Base-by-base conservation (phyloP, 2,329 filamentous ascomycete genomes). In the Aspergillus phoenicis region DNA sequence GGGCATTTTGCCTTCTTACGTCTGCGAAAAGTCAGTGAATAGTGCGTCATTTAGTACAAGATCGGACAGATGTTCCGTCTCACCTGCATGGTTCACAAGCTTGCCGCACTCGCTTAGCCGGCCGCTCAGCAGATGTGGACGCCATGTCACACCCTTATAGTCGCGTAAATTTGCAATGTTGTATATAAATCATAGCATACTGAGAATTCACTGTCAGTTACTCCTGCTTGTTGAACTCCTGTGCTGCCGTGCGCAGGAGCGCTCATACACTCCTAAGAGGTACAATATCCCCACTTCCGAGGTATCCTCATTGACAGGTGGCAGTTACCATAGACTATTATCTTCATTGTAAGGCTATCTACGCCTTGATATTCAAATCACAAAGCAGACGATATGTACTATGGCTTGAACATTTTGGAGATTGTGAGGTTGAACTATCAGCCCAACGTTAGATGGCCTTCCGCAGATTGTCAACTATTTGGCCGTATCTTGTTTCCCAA, bases 1-100 rank as follows among this genome's bases (percentile, higher is more conserved):
- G 81, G 80, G 62, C 82, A 84, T 70, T 78, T 78, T 30, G 80
- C 78, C 67, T 84, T 84, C 68, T 84, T 84, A 45, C 82, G 77
- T 60, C 82, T 83, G 58, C 4, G 47, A 48, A 45, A 8, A 22
- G 24, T 70, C 49, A 70, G 56, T 52, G 15, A 33, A 17, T 28
- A 28, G 13, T 47, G 24, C 28, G 17, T 59, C 39, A 52, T 36
- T 60, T 55, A 39, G 56, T 36, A 51, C 59, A 53, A 45, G 36
- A 43, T 26, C 28, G 36, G 41, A 52, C 36, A 24, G 1, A n/a
- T n/a, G 24, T 43, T 58, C 41, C 52, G 52, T 64, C 68, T 65
- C 43, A 78, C 77, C 77, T 75, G 71, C 77, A 79, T 45, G 77
- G 76, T 64, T 79, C 77, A 66, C 77, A 79, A 11, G 77, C 77